These are phyloP conservation scores for Galerina sulciceps DNA, from an alignment of 768 basidiomycete genomes.

Conservation along the genomic window DNA sequence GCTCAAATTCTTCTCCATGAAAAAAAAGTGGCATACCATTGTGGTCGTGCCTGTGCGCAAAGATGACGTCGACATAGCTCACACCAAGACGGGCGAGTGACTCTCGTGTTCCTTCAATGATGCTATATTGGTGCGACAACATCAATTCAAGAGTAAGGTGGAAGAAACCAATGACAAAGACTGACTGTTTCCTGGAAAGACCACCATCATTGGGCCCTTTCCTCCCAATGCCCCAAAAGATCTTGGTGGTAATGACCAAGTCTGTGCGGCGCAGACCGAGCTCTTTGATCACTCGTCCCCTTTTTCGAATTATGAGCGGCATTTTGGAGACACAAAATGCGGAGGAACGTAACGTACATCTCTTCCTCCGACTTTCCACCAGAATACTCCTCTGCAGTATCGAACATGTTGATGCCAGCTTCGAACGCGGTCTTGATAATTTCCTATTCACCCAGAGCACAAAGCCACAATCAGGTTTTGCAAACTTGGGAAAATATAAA, in stretches of 20 bases:
- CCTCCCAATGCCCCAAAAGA: constrained; percentile 72
- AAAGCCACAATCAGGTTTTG: background rate
- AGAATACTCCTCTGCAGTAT: constrained; percentile 70
- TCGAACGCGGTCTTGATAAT: constrained; percentile 81
- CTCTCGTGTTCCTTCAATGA: constrained; percentile 76
- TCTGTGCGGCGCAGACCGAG: constrained; percentile 68
- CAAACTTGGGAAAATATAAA: background rate
- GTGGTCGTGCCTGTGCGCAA: constrained; percentile 71
- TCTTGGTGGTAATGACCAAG: constrained; percentile 76
- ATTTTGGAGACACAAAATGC: background rate
- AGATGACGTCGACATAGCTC: constrained; percentile 76
- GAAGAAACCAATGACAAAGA: constrained; percentile 4
- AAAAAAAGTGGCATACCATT: constrained; percentile 38
- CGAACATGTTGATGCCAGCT: constrained; percentile 76
- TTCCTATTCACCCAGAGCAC: constrained; percentile 35
- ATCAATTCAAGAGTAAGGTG: background rate
- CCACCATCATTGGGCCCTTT: constrained; percentile 61
- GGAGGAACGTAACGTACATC: constrained; percentile 48
- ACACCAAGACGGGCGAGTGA: constrained; percentile 71
- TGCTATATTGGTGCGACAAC: constrained; percentile 35
- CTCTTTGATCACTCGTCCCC: constrained; percentile 79
- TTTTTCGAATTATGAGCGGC: constrained; percentile 11
- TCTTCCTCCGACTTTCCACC: constrained; percentile 77
- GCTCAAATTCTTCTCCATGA: too few relatives aligned
- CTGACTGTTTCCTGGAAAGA: constrained; percentile 63